Evolutionary conservation across 1,139 yeast genomes (phyloP).

Genomic region (Nakaseomyces uthaithaninus): DNA sequence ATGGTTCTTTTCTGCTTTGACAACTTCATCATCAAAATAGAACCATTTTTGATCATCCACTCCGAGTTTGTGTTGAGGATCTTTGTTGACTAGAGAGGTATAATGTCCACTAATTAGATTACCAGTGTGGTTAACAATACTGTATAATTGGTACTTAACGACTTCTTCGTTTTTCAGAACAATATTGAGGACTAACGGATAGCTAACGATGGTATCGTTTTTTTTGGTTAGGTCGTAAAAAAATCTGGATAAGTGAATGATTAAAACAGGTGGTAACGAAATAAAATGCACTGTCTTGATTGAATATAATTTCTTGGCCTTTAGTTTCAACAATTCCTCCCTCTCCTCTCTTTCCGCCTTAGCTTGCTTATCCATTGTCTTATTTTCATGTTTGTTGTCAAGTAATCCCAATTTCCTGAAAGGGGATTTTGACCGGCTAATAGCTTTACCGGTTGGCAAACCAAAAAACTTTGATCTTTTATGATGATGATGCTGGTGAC

Average conservation of each 20-base stretch:
- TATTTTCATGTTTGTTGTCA: conserved; percentile 7
- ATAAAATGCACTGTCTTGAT: conserved; percentile 54
- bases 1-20: conserved; percentile 41
- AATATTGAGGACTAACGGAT: conserved; percentile 48
- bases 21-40: conserved; percentile 62
- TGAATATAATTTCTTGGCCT: conserved; percentile 33
- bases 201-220: conserved; percentile 45
- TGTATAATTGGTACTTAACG: conserved; percentile 46
- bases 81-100: conserved; percentile 55
- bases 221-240: conserved; percentile 50
- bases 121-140: conserved; percentile 64
- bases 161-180: conserved; percentile 36
- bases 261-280: conserved; percentile 53
- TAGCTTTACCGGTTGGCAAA: conserved; percentile 12
- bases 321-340: conserved; percentile 17
- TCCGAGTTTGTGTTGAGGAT: conserved; percentile 29
- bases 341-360: conserved; percentile 8
- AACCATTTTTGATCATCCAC: conserved; percentile 47
- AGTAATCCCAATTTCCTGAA: conserved; percentile 16
- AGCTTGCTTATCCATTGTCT: conserved; percentile 5
- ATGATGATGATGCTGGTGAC: conserved; percentile 8
- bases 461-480: conserved; percentile 19
- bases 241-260: conserved; percentile 58
- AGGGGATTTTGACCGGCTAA: conserved; percentile 22
- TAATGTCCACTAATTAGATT: conserved; percentile 68